phyloP scores from a whole-genome alignment of 345 rosid species.

The Hirschfeldia incana region DNA sequence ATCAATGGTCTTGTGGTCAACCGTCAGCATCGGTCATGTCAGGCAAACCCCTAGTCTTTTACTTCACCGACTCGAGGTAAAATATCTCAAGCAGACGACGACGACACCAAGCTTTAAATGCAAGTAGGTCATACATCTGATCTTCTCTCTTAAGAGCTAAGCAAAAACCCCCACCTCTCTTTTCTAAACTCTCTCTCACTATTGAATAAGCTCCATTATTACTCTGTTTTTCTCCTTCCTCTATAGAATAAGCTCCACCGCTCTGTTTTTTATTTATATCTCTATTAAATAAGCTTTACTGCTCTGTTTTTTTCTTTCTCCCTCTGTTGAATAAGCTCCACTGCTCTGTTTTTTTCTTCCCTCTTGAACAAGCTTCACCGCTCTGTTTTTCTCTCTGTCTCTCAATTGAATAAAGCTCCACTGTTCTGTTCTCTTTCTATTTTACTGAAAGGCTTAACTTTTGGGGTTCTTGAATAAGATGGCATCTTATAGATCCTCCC shows the following conservation, averaged over 20 bases:
- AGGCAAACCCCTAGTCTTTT: conserved; percentile 14
- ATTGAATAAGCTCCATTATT: neutral
- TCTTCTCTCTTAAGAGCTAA: conserved; percentile 51
- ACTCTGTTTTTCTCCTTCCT: neutral
- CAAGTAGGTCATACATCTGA: conserved; percentile 48
- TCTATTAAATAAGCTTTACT: conserved; percentile 21
- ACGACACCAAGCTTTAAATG: conserved; percentile 46
- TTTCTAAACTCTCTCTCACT: neutral
- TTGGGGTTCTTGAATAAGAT: neutral
- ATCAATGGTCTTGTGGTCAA: neutral
- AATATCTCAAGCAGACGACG: conserved; percentile 21
- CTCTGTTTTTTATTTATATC: neutral
- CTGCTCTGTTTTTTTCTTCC: neutral
- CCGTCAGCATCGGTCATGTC: conserved; percentile 1
- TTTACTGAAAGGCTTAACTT: neutral
- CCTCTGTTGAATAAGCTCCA: too few relatives aligned
- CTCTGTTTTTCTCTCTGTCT: conserved; percentile 19
- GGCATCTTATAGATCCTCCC: conserved; percentile 62
- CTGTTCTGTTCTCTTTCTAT: conserved; percentile 34
- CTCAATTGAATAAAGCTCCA: neutral
- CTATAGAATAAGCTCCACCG: neutral
- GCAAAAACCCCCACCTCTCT: conserved; percentile 32
- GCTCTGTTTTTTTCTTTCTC: conserved; percentile 26
- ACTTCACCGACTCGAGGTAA: conserved; percentile 33
- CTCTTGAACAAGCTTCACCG: conserved; percentile 12